Evolutionary conservation across 345 rosid species (phyloP), one percentile per base, ranked within the genome.

Genomic region (Dimocarpus longan): DNA sequence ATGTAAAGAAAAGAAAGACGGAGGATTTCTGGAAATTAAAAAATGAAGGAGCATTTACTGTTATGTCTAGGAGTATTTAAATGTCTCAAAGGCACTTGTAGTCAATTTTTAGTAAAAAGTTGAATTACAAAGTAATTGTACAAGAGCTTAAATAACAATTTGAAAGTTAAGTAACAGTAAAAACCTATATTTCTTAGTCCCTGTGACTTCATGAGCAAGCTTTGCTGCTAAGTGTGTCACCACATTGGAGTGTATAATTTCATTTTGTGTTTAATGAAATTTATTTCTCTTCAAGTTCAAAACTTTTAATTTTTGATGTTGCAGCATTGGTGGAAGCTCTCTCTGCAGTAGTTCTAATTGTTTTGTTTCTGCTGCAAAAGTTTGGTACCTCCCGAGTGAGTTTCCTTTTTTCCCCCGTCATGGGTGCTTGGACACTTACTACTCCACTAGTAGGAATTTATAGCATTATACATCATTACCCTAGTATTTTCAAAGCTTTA

Each of bases 361-460:
- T 89, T 83, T 81, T 95, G 79, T 92, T 95, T 85, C 86, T 93
- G 75, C 86, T 92, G 80, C 98, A 93, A 80, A 94, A 86, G 77
- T 92, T 82, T 68, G 98, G 98, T 80, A 92, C 98, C 66, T 92
- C 97, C 77, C 82, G 87, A 56, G 97, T 93, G 84, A 92, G 98
- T 80, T 95, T 93, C 86, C 82, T 93, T 74, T 95, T 95, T 59
- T 93, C 98, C 15, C 97, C 98, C 1, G 86, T 95, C 78, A 93
- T 95, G 86, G 89, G 88, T 9, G 88, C 92, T n/a, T 95, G 98
- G 98, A 92, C 94, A 44, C 77, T 93, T 69, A 82, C 81, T 40
- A 92, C 97, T 70, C 95, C 95, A 5, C 82, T 93, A 48, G 90
- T 95, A 10, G 98, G 97, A 73, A 79, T 92, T 42, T 92, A 92